phyloP scores from a whole-genome alignment of 257 asterid species.

The Solanum ossicruentum region DNA sequence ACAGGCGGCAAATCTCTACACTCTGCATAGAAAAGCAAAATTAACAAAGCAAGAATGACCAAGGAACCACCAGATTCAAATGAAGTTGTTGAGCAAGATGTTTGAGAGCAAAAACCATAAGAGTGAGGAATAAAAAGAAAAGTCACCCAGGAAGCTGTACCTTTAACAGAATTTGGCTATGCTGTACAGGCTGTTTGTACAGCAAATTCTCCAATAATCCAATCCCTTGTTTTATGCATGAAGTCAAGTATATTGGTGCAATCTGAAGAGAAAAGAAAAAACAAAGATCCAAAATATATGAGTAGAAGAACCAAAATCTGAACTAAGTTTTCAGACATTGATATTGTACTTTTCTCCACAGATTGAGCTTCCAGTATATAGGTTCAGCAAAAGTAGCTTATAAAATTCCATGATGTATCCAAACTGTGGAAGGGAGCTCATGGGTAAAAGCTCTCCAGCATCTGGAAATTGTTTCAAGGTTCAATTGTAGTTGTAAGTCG shows the following conservation, averaged over 20 bases:
- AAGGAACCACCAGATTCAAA: neutral
- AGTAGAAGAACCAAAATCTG: neutral
- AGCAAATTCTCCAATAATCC: conserved; percentile 67
- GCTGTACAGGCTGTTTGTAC: conserved; percentile 74
- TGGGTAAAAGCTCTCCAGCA: neutral
- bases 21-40: conserved; percentile 39
- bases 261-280: conserved; percentile 29
- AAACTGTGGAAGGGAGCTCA: neutral
- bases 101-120: neutral
- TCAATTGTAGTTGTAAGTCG: neutral
- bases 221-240: conserved; percentile 75
- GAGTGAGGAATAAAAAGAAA: neutral
- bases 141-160: conserved; percentile 11
- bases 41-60: neutral
- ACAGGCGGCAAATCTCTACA: conserved; percentile 84
- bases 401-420: neutral
- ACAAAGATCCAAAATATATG: neutral
- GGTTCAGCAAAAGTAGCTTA: neutral
- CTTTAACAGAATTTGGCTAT: conserved; percentile 72
- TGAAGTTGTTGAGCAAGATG: neutral
- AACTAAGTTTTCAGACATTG: neutral
- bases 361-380: neutral
- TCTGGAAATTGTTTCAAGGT: neutral
- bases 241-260: conserved; percentile 78
- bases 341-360: neutral